Base-by-base conservation (phyloP, 768 basidiomycete species). In the Mycena belliarum region DNA sequence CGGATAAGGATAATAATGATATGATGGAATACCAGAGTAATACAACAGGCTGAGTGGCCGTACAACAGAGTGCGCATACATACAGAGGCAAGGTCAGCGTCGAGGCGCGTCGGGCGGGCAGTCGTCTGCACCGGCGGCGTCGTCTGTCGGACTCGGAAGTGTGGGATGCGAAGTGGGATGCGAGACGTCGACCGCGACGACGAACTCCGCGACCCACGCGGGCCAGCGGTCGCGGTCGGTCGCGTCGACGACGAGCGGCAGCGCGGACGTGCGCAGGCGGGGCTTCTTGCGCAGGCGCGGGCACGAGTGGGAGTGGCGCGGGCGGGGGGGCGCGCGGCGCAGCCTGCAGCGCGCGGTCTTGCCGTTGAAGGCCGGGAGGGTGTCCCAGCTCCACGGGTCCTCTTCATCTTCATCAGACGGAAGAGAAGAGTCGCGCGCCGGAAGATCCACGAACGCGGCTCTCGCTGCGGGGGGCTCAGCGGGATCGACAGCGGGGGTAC, bases 251-350 rank as follows among this genome's bases (percentile, higher is more conserved):
- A 57, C 62, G 23, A 59, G 46, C 4, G 61, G 61, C 21, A 18
- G 37, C 9, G 40, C 46, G 1, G 58, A 57, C 3, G 45, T 14
- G 7, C 24, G 51, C 25, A 63, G 38, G 28, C 55, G 62, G 0
- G 62, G 55, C 43, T 57, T 59, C 44, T 60, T 59, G 7, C 62
- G 62, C 28, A 63, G 25, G 29, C 23, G 46, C 9, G 62, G 62
- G n/a, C 33, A 43, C 20, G 25, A 41, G 15, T 32, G 24, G n/a
- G 25, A 41, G 15, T 32, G 24, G n/a, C 47, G 46, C 21, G 37
- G 33, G 29, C 24, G 42, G 11, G 62, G 59, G 55, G 45, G 49
- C 4, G 55, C 46, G 24, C 40, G 44, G 26, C 55, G 25, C 25
- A 40, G 25, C 26, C 44, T 26, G 23, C 47, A 54, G 38, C 43